Conservation (phyloP, 306 rosid species). For the Rosa chinensis region DNA sequence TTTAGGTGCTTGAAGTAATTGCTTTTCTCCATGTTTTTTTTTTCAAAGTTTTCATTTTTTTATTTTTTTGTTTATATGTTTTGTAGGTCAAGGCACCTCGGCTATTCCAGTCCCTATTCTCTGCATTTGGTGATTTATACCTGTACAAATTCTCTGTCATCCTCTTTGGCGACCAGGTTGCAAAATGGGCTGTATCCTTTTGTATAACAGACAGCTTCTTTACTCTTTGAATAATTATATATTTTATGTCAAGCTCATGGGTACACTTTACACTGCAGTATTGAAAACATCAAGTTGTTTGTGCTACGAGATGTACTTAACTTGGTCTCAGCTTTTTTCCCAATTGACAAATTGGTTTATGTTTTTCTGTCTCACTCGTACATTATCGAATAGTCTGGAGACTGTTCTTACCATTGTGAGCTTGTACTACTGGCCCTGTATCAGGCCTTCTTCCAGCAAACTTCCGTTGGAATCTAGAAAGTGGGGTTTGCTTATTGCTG, state of each 20-base stretch:
- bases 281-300: conserved; percentile 7
- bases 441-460: conserved; percentile 48
- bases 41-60: conserved; percentile 6
- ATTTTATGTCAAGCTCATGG: conserved; percentile 11
- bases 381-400: conserved; percentile 85
- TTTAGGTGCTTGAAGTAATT: background rate
- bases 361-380: conserved; percentile 77
- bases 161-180: conserved; percentile 62
- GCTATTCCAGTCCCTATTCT: conserved; percentile 64
- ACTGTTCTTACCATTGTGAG: conserved; percentile 80
- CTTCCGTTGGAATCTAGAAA: conserved; percentile 54
- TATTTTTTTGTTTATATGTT: conserved; percentile 19
- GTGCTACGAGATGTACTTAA: conserved; percentile 41
- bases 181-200: conserved; percentile 92
- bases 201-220: background rate
- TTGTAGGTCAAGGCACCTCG: conserved; percentile 80
- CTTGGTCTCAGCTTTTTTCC: conserved; percentile 70
- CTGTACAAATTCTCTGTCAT: conserved; percentile 62
- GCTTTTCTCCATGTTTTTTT: background rate
- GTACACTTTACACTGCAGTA: conserved; percentile 12
- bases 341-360: conserved; percentile 85
- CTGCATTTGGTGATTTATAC: conserved; percentile 84
- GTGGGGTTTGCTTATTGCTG: conserved; percentile 74
- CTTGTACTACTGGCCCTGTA: conserved; percentile 88
- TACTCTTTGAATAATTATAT: background rate